Base-by-base conservation (phyloP, 169 alveolate species). In the Plasmodium falciparum region DNA sequence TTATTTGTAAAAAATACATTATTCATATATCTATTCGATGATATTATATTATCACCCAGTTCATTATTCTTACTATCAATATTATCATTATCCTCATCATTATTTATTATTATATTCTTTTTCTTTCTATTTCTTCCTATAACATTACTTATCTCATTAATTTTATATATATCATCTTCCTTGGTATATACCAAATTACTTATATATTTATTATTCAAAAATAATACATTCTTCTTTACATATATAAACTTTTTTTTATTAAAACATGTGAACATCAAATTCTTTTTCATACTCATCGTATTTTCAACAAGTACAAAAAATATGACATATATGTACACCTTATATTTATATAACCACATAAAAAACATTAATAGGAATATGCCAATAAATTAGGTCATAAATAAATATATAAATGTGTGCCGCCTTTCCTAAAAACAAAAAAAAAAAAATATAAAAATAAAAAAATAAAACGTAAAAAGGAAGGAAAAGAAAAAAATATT, bases 111-210 rank as follows among this genome's bases (percentile, higher is more conserved):
- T 11, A 2, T 50, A 43, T 58, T 22, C 2, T 17, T 66, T 13
- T 29, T 47, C 33, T 61, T 52, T 9, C 73, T 33, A 47, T n/a
- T 65, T 45, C 20, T 13, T 33, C 39, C 12, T 13, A 17, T 9
- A 54, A 24, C 66, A 11, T 70, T 33, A 15, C 4, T 49, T 11
- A 80, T 17, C 17, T 56, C 22, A 29, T 39, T 80, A 71, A 86
- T 86, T 63, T 66, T 71, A 22, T 86, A 86, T 70, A 86, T 86
- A n/a, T 86, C 92, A 71, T 86, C 92, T 66, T 86, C 92, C 26
- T 73, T 71, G 33, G 92, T 86, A 56, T 86, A 86, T 43, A 86
- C 45, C 56, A 86, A 59, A 45, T 50, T 54, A 22, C 39, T 80
- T 29, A 69, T 24, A 63, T 58, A 80, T 47, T 50, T 56, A 13